Conservation (phyloP, 129 eudicot genomes). For the Flaveria brownii region DNA sequence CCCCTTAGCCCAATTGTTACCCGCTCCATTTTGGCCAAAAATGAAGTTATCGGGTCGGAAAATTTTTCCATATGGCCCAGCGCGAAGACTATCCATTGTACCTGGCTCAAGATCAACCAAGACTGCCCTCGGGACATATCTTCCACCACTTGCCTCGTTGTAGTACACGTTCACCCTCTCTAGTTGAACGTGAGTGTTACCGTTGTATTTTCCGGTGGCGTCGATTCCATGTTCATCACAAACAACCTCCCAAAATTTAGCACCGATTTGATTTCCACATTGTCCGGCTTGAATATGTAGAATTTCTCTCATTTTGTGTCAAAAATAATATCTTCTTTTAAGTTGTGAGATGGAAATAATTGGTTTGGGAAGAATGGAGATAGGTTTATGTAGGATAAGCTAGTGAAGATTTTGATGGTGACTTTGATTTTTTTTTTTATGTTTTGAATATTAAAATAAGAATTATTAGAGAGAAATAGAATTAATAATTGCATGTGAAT, state of each 20-base stretch:
- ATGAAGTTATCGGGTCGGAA: slow-evolving; percentile 84
- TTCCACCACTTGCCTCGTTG: slow-evolving; percentile 76
- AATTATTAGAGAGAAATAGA: slow-evolving; percentile 34
- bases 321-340: neutral
- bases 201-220: slow-evolving; percentile 50
- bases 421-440: slow-evolving; percentile 44
- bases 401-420: slow-evolving; percentile 34
- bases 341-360: slow-evolving; percentile 5
- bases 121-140: slow-evolving; percentile 84
- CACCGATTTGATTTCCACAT: slow-evolving; percentile 90
- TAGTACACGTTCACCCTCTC: slow-evolving; percentile 82
- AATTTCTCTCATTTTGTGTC: slow-evolving; percentile 73
- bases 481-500: slow-evolving; percentile 63
- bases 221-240: slow-evolving; percentile 84
- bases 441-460: slow-evolving; percentile 11
- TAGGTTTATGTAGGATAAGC: slow-evolving; percentile 49
- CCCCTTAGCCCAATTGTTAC: slow-evolving; percentile 83
- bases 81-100: slow-evolving; percentile 70
- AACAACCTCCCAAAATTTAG: slow-evolving; percentile 85
- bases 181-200: slow-evolving; percentile 55
- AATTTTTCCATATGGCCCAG: slow-evolving; percentile 74
- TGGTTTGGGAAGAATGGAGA: slow-evolving; percentile 22
- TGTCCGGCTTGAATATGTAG: slow-evolving; percentile 87
- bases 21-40: slow-evolving; percentile 83
- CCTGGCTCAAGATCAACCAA: slow-evolving; percentile 85